Evolutionary conservation across 345 rosid species (phyloP).

Genomic region (Rubroshorea leprosula): DNA sequence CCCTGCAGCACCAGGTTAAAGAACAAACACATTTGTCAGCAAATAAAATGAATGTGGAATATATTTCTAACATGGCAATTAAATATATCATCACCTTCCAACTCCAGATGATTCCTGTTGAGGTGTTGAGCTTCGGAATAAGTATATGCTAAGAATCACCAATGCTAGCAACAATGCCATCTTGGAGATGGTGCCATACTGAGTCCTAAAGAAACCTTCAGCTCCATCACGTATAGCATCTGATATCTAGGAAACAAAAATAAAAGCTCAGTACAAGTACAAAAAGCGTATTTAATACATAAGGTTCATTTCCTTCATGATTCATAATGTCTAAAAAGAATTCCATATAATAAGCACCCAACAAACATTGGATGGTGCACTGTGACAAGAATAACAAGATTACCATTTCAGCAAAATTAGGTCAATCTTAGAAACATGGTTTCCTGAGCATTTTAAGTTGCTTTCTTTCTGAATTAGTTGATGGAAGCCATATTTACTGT

Average conservation of each 20-base stretch:
- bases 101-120: conserved; percentile 97
- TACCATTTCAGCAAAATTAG: not conserved
- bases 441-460: not conserved
- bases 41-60: conserved; percentile 1
- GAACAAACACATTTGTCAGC: conserved; percentile 18
- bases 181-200: conserved; percentile 91
- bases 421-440: not conserved
- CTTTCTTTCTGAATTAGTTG: not conserved
- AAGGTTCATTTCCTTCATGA: too few species aligned
- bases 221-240: conserved; percentile 99
- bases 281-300: not conserved
- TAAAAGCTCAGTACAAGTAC: conserved; percentile 26
- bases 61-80: conserved; percentile 4
- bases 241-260: conserved; percentile 63
- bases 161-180: conserved; percentile 91
- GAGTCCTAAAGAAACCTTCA: conserved; percentile 97
- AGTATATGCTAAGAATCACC: conserved; percentile 77
- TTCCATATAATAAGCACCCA: not conserved
- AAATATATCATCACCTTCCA: conserved; percentile 59
- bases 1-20: conserved; percentile 43
- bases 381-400: not conserved
- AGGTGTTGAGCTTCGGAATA: conserved; percentile 83
- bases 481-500: not conserved
- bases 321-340: not conserved
- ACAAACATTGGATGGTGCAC: not conserved